phyloP scores from a whole-genome alignment of 495 filamentous ascomycete species.

The Margaritispora aquatica region DNA sequence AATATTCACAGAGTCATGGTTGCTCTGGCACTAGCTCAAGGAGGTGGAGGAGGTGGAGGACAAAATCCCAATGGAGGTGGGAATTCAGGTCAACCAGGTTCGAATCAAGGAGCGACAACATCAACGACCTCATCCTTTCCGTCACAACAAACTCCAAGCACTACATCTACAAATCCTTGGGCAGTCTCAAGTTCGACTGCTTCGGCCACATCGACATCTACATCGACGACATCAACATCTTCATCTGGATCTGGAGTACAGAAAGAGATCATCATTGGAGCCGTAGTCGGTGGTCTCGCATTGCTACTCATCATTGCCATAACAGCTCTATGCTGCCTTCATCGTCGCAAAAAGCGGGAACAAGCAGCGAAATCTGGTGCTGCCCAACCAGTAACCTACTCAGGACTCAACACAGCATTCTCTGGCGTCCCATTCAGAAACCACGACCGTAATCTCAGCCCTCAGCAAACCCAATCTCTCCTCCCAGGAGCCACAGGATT shows the following conservation, averaged over 20 bases:
- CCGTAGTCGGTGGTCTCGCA: slow-evolving; percentile 8
- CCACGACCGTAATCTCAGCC: background rate
- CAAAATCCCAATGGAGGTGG: slow-evolving; percentile 2
- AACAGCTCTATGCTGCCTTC: slow-evolving; percentile 1
- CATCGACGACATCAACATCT: slow-evolving; percentile 1
- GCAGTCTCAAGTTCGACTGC: background rate
- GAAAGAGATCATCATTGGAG: slow-evolving; percentile 8
- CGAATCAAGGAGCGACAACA: slow-evolving; percentile 2
- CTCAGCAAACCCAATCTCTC: slow-evolving; percentile 1
- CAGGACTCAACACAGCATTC: slow-evolving; percentile 7
- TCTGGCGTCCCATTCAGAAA: slow-evolving; percentile 11
- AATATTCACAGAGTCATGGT: background rate
- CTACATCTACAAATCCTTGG: background rate
- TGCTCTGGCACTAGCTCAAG: background rate
- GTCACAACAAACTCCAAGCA: background rate
- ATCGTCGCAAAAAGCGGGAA: slow-evolving; percentile 3
- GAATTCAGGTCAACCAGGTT: background rate
- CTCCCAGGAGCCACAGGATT: background rate
- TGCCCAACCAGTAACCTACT: slow-evolving; percentile 6
- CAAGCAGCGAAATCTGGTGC: background rate
- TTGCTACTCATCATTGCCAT: background rate
- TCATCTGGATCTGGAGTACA: background rate
- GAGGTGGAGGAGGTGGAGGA: background rate
- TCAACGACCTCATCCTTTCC: slow-evolving; percentile 3
- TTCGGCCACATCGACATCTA: background rate